Conservation (phyloP, 163 green algal species). For the Chloromonas sp. region DNA sequence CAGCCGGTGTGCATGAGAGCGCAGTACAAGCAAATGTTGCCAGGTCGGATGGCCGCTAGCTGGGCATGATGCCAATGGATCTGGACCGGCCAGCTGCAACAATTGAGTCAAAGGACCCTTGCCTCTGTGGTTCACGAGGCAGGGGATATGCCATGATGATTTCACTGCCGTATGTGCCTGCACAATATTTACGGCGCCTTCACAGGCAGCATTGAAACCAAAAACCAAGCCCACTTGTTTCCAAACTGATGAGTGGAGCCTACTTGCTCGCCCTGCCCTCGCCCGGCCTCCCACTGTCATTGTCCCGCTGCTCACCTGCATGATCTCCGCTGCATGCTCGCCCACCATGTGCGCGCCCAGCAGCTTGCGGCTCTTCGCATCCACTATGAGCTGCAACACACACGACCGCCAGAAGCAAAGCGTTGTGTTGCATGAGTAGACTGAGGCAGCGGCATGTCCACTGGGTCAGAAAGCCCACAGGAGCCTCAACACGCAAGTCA, state of each 20-base stretch:
- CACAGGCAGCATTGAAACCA: no score
- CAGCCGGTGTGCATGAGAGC: not conserved
- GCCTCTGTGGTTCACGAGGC: not conserved
- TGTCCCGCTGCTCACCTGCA: slow-evolving; percentile 56
- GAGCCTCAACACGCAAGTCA: no score
- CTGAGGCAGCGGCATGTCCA: no score
- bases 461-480: no score
- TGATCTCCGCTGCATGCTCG: slow-evolving; percentile 84
- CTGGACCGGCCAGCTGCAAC: no score
- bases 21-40: not conserved
- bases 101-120: no score
- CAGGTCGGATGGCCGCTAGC: not conserved
- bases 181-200: not conserved
- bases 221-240: no score
- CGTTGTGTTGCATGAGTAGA: no score
- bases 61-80: not conserved
- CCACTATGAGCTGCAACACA: slow-evolving; percentile 48
- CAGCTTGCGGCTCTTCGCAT: slow-evolving; percentile 57
- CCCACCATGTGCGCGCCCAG: slow-evolving; percentile 92
- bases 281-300: not conserved
- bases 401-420: not conserved
- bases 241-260: no score
- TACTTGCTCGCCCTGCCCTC: no score
- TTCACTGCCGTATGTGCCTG: not conserved
- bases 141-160: not conserved